Percentiles rank a stretch among this genome's conserved stretches.
phyloP scores from a whole-genome alignment of 83 land plant species.

The Thuja plicata region DNA sequence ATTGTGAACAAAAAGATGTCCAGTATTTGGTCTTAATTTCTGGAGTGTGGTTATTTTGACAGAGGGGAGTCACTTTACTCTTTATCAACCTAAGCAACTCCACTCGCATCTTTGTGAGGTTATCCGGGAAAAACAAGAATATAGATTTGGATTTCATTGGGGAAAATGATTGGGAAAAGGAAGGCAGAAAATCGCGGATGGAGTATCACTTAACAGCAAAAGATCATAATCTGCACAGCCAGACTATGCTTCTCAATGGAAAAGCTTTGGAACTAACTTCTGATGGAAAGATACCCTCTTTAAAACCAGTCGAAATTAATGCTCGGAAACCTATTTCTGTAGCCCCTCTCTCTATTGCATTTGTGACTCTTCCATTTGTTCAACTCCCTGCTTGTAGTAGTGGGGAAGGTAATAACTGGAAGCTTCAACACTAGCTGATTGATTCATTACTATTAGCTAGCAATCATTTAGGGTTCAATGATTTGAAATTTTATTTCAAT shows the following conservation, averaged over 20 bases:
- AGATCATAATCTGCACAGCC: constrained; percentile 15
- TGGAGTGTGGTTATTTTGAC: background rate
- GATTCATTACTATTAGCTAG: background rate
- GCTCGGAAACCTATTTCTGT: constrained; percentile 30
- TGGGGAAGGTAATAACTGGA: too few relatives aligned
- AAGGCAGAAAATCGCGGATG: background rate
- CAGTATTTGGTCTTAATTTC: background rate
- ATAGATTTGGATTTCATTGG: background rate
- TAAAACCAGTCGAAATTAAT: constrained; percentile 36
- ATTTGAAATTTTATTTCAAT: background rate
- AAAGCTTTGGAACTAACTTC: constrained; percentile 10
- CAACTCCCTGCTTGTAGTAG: constrained; percentile 40
- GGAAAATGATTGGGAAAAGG: background rate
- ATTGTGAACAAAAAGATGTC: background rate
- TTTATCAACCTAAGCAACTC: constrained; percentile 56
- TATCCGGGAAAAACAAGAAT: background rate
- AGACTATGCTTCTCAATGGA: constrained; percentile 24
- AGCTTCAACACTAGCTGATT: background rate
- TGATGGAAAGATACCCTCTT: constrained; percentile 15
- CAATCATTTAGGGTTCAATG: background rate
- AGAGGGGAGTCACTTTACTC: constrained; percentile 54
- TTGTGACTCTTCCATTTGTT: constrained; percentile 48
- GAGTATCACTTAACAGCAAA: constrained; percentile 23
- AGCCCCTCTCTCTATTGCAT: constrained; percentile 58
- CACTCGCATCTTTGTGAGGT: constrained; percentile 23